Evolutionary conservation across 441 rosid genomes (phyloP).

Genomic region (Gossypium trilobum): DNA sequence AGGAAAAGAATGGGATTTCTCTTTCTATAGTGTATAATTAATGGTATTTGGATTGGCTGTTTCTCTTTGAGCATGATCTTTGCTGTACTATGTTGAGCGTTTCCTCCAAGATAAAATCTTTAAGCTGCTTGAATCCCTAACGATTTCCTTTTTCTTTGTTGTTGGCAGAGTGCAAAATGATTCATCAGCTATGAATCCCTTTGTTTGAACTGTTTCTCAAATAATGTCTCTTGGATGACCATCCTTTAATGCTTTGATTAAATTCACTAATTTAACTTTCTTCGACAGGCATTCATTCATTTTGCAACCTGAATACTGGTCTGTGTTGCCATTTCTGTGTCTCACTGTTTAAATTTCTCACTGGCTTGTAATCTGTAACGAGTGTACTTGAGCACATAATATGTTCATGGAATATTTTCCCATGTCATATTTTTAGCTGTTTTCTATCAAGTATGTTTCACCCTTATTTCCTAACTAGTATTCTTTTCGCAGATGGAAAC

Average conservation of each 20-base stretch:
- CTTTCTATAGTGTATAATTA: neutral
- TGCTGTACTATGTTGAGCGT: neutral
- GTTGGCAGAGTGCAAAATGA: neutral
- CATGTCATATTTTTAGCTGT: too few relatives aligned
- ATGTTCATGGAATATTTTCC: neutral
- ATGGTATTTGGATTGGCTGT: slow-evolving; percentile 10
- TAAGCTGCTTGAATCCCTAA: neutral
- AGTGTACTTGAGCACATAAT: neutral
- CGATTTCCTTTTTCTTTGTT: neutral
- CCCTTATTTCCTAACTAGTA: neutral
- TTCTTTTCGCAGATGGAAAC: slow-evolving; percentile 31
- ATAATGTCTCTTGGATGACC: neutral
- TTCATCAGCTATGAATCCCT: neutral
- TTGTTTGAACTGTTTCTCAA: neutral
- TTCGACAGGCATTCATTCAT: neutral
- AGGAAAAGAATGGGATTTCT: slow-evolving; percentile 4
- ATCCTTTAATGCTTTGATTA: neutral
- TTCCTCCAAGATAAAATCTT: neutral
- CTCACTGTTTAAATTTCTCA: neutral
- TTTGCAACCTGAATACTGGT: neutral
- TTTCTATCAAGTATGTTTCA: neutral
- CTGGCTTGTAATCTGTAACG: neutral
- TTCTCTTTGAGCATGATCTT: neutral
- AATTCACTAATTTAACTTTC: neutral
- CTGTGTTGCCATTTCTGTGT: neutral